These are phyloP conservation scores for Gyrodon lividus DNA, from an alignment of 768 basidiomycete species.

Conservation along the genomic window DNA sequence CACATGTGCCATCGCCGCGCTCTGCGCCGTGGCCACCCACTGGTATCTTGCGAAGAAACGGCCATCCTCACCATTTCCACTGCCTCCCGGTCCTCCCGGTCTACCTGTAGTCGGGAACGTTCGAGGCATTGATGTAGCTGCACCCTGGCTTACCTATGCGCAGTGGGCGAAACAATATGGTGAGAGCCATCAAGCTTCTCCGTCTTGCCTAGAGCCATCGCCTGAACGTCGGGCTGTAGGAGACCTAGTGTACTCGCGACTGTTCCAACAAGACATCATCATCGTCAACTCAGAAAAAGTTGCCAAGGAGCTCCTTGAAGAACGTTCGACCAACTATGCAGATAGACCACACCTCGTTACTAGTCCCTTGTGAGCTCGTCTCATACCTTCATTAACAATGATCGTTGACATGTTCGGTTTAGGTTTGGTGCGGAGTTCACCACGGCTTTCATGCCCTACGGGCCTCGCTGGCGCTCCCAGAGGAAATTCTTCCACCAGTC, in stretches of 20 bases:
- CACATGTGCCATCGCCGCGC: too few relatives aligned
- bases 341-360: conserved; percentile 18
- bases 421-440: conserved; percentile 18
- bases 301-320: conserved; percentile 13
- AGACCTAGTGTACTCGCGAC: conserved; percentile 12
- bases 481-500: conserved; percentile 19
- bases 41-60: too few relatives aligned
- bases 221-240: too few relatives aligned
- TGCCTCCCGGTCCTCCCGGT: conserved; percentile 11
- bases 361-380: conserved; percentile 8
- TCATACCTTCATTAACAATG: neutral
- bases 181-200: too few relatives aligned
- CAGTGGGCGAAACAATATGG: conserved; percentile 13
- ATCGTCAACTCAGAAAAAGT: conserved; percentile 14
- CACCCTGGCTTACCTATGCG: conserved; percentile 15
- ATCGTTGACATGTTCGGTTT: too few relatives aligned
- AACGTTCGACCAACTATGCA: conserved; percentile 20
- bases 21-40: too few relatives aligned
- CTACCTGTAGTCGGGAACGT: conserved; percentile 18
- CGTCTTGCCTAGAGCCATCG: too few relatives aligned
- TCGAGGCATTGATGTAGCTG: conserved; percentile 1
- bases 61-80: neutral
- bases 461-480: conserved; percentile 18
- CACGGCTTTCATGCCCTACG: conserved; percentile 14
- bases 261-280: conserved; percentile 12